A percentile compares a stretch with the other conserved stretches of the same genome.
Evolutionary conservation across 2,329 filamentous ascomycete genomes (phyloP).

Genomic region (Triangularia verruculosa): DNA sequence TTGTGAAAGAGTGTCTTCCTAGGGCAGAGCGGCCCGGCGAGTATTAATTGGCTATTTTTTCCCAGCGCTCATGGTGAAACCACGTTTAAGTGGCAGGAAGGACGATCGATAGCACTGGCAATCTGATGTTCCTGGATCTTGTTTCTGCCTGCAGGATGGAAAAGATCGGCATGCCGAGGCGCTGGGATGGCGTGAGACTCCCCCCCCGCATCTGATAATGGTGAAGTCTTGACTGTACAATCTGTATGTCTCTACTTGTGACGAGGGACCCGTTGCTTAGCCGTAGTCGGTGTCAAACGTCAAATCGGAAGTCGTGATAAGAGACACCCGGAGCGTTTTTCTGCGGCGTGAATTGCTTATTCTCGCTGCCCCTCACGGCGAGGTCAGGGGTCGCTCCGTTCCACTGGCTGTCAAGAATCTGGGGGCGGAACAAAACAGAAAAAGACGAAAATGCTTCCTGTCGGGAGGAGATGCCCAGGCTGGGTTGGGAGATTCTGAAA

Average conservation of each 20-base stretch:
- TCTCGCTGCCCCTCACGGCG: background rate
- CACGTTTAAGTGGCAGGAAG: background rate
- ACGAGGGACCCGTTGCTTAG: background rate
- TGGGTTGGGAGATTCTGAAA: slow-evolving; percentile 10
- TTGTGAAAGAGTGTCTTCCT: background rate
- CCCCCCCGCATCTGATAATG: too few relatives aligned
- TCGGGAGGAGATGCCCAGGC: background rate
- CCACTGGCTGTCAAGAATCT: background rate
- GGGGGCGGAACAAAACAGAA: background rate
- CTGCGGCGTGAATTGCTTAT: background rate
- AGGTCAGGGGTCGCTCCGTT: background rate
- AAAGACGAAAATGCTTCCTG: background rate
- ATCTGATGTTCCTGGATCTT: background rate
- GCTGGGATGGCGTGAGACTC: background rate
- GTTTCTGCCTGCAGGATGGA: background rate
- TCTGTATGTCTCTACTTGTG: background rate
- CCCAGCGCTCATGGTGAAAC: background rate
- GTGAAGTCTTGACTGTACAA: background rate
- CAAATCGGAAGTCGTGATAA: background rate
- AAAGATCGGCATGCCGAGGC: background rate
- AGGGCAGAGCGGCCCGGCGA: background rate
- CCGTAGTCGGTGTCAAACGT: background rate
- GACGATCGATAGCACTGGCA: background rate
- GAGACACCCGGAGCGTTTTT: background rate
- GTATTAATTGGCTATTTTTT: background rate